phyloP scores from a whole-genome alignment of 768 basidiomycete species.

The Phanerodontia chrysosporium region DNA sequence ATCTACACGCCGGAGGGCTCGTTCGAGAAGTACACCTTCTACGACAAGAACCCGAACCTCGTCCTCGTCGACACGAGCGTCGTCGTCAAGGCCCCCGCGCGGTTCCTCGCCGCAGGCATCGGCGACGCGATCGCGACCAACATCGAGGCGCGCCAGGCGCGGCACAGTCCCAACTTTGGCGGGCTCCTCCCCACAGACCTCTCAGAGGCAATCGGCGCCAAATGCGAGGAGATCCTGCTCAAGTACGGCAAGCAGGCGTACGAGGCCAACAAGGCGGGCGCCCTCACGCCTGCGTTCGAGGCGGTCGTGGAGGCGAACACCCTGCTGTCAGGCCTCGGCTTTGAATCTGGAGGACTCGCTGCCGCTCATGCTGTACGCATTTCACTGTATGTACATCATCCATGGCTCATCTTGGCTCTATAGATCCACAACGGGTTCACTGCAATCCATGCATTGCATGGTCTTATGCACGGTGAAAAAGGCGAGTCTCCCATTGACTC shows the following conservation, averaged over 20 bases:
- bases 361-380: conserved; percentile 28
- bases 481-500: conserved; percentile 7
- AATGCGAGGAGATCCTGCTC: conserved; percentile 32
- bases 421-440: conserved; percentile 31
- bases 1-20: conserved; percentile 25
- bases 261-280: conserved; percentile 26
- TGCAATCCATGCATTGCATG: conserved; percentile 22
- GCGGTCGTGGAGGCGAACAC: conserved; percentile 31
- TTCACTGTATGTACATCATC: not conserved
- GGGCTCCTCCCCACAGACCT: conserved; percentile 26
- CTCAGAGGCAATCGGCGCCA: conserved; percentile 23
- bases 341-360: conserved; percentile 29
- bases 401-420: not conserved
- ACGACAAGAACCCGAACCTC: conserved; percentile 24
- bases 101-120: conserved; percentile 29
- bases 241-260: conserved; percentile 27
- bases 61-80: conserved; percentile 30
- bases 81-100: conserved; percentile 24
- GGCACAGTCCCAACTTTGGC: conserved; percentile 26
- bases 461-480: conserved; percentile 28
- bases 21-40: conserved; percentile 29
- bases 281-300: conserved; percentile 27
- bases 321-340: conserved; percentile 26
- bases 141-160: conserved; percentile 23
- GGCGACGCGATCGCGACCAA: conserved; percentile 30